Evolutionary conservation across 805 yeast genomes (phyloP).

Genomic region (Saturnispora mendoncae): DNA sequence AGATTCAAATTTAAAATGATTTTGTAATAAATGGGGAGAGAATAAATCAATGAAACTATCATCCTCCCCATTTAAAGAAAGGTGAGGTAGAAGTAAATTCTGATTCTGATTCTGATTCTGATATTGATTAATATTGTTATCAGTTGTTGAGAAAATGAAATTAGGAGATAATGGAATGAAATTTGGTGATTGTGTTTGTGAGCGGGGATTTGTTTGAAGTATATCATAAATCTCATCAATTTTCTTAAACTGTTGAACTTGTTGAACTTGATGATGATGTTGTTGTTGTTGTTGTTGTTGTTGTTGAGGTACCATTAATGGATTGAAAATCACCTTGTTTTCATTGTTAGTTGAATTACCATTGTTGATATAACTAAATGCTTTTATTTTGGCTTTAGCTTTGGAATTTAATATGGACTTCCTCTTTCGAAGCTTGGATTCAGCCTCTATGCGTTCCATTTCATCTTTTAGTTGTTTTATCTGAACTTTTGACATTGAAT

Average conservation of each 20-base stretch:
- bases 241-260: neutral
- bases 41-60: slow-evolving; percentile 1
- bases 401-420: no score
- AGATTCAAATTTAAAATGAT: slow-evolving; percentile 1
- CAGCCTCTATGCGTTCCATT: slow-evolving; percentile 34
- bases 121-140: neutral
- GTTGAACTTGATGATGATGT: neutral
- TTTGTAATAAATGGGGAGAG: neutral
- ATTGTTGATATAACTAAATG: neutral
- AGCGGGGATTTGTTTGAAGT: neutral
- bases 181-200: neutral
- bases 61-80: neutral
- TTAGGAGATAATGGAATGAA: neutral
- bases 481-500: slow-evolving; percentile 35
- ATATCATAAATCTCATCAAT: neutral
- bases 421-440: slow-evolving; percentile 36
- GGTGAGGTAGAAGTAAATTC: neutral
- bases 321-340: neutral
- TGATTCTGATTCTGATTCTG: neutral
- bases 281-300: neutral
- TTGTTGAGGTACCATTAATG: neutral
- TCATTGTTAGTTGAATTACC: neutral
- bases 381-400: neutral
- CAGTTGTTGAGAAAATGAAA: neutral
- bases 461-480: slow-evolving; percentile 28